Evolutionary conservation across 176 grass and related monocot genomes (phyloP).

Genomic region (Calamus simplicifolius): DNA sequence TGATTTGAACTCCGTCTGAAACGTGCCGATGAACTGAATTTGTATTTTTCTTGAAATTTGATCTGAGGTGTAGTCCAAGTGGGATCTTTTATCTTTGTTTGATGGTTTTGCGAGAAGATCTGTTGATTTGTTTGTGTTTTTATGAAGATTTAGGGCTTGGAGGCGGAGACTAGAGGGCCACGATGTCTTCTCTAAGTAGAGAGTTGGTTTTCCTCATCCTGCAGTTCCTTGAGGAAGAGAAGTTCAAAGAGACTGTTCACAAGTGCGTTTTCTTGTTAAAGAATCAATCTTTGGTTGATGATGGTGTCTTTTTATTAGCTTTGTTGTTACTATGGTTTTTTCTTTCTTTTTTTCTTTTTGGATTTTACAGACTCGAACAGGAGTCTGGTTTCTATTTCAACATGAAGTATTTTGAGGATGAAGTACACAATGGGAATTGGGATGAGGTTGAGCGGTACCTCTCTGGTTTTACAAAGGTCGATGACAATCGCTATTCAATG

Average conservation of each 20-base stretch:
- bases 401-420: conserved; percentile 88
- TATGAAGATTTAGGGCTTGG: too few species aligned
- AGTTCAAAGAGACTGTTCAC: conserved; percentile 84
- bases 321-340: not conserved
- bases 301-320: not conserved
- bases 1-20: too few species aligned
- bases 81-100: too few species aligned
- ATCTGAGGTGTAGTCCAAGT: too few species aligned
- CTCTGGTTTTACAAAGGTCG: conserved; percentile 72
- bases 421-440: conserved; percentile 80
- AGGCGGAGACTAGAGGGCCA: not conserved
- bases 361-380: conserved; percentile 55
- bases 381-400: conserved; percentile 94
- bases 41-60: too few species aligned
- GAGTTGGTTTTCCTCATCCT: conserved; percentile 80
- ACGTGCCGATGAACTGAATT: too few species aligned
- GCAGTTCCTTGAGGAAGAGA: conserved; percentile 94
- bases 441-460: conserved; percentile 80
- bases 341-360: not conserved
- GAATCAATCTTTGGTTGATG: not conserved
- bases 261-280: conserved; percentile 38
- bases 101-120: too few species aligned
- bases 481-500: conserved; percentile 74
- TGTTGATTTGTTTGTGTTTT: too few species aligned
- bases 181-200: conserved; percentile 61